A percentile compares a stretch with the other conserved stretches of the same genome.
These are phyloP conservation scores for Pterocarpus santalinus DNA, from an alignment of 306 rosid species.

Conservation along the genomic window DNA sequence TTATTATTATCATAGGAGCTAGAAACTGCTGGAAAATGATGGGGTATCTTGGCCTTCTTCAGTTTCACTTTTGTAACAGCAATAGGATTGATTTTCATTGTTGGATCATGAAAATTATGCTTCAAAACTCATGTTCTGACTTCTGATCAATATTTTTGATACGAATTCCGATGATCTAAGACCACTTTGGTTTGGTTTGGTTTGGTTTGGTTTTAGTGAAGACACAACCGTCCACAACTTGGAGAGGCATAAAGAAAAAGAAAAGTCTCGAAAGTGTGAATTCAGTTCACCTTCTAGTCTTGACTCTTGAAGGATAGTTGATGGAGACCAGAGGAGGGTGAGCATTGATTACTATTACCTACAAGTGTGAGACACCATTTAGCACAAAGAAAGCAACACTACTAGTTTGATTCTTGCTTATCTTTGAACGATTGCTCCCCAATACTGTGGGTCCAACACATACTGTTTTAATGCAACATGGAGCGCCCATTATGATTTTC, in stretches of 20 bases:
- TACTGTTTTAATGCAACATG: constrained; percentile 52
- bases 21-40: constrained; percentile 45
- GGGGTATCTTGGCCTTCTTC: constrained; percentile 33
- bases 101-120: constrained; percentile 22
- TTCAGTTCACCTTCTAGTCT: constrained; percentile 2
- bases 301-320: constrained; percentile 17
- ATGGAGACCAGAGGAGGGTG: constrained; percentile 40
- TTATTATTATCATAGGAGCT: constrained; percentile 4
- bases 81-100: constrained; percentile 23
- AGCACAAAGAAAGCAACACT: constrained; percentile 54
- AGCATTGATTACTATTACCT: constrained; percentile 45
- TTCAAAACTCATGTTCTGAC: neutral
- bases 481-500: constrained; percentile 55
- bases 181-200: neutral
- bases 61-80: constrained; percentile 34
- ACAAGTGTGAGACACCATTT: constrained; percentile 48
- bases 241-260: neutral
- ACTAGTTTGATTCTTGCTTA: constrained; percentile 44
- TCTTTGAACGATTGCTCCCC: constrained; percentile 45
- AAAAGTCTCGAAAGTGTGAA: neutral
- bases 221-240: constrained; percentile 22
- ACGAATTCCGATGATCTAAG: constrained; percentile 32
- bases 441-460: constrained; percentile 51
- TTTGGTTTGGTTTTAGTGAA: constrained; percentile 37
- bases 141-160: constrained; percentile 26